Base-by-base conservation (phyloP, 805 yeast genomes). In the Monosporozyma aerobia region DNA sequence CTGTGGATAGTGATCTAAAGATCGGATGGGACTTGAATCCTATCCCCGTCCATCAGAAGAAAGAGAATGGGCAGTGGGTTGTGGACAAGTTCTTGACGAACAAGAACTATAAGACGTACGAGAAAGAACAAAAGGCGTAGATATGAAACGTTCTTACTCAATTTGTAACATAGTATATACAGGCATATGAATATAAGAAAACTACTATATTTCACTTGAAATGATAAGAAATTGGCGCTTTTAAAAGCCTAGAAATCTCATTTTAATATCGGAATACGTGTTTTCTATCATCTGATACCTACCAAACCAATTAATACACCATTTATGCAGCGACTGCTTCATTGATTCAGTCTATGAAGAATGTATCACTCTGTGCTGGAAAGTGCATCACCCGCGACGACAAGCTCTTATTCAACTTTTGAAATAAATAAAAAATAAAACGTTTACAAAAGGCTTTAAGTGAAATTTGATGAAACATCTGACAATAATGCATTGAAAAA, bases 1-100 rank as follows among this genome's bases (percentile, higher is more conserved):
- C 82, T 6, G 74, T 84, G 44, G 95, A 95, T 10, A 77, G 82
- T 43, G 97, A 96, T 22, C 35, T 67, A 27, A 87, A 88, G 23
- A 75, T 85, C 29, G 96, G 96, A 8, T 92, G 97, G 95, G 97
- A 92, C 60, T 69, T 92, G 50, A 95, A 94, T 7, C 86, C 83
- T 2, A 73, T 84, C 29, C 84, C 88, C 64, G 94, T 90, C 2
- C 73, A 73, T 1, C 97, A 92, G 65, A 75, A 73, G 54, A 87
- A 84, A 63, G 67, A 73, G 6, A 69, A 76, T 37, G 94, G 95
- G 0, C 73, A 72, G 30, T 92, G 97, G 97, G 53, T 62, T 25
- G 74, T 71, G 47, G 69, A 63, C 37, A 68, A 63, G 54, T 64
- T 68, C 25, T 58, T 68, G 10, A 63, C 68, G 0, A 61, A 61